These are phyloP conservation scores for Castanea crenata DNA, from an alignment of 306 rosid genomes.

Conservation along the genomic window DNA sequence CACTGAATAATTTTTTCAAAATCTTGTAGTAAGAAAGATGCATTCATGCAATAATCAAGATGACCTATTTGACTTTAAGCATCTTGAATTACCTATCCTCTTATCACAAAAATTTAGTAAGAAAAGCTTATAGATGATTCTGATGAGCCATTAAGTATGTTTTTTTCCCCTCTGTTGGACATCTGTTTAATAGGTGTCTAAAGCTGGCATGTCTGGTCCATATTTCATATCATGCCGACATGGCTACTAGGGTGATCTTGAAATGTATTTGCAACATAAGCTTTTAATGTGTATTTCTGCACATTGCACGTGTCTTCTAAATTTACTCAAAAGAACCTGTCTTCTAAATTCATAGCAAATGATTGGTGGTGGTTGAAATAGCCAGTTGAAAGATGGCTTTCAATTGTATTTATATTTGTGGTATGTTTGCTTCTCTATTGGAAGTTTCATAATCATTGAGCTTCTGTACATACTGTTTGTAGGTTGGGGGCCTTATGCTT, in stretches of 20 bases:
- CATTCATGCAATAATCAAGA: background rate
- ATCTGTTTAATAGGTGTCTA: background rate
- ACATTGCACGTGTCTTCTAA: too few species aligned
- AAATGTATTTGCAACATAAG: background rate
- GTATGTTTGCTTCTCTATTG: background rate
- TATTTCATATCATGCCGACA: background rate
- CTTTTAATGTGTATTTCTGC: too few species aligned
- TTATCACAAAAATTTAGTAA: background rate
- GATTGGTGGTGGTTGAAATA: background rate
- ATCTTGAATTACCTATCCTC: background rate
- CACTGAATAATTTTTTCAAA: too few species aligned
- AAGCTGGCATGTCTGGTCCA: background rate
- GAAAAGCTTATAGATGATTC: background rate
- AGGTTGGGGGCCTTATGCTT: conserved; percentile 96
- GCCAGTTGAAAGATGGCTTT: background rate
- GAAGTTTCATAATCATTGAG: background rate
- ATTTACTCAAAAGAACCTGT: too few species aligned
- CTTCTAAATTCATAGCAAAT: too few species aligned
- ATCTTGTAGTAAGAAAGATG: background rate
- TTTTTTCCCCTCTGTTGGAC: background rate
- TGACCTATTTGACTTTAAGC: background rate
- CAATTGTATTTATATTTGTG: background rate
- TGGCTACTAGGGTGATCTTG: background rate
- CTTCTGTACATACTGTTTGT: conserved; percentile 23
- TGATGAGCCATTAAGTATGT: background rate